Base-by-base conservation (phyloP, 805 yeast genomes). In the Saccharomycopsis selenospora region DNA sequence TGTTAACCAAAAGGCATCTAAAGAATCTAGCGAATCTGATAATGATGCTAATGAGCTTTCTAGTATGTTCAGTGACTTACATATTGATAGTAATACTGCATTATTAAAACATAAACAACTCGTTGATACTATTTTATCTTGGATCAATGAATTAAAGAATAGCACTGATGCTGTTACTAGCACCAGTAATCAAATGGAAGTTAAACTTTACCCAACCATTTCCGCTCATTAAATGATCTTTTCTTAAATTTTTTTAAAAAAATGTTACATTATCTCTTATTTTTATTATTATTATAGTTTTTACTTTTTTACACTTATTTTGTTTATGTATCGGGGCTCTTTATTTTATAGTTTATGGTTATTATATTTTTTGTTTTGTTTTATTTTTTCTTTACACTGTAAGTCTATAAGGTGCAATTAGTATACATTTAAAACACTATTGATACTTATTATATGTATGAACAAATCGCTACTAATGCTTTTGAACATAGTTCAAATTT, bases 1-100 rank as follows among this genome's bases (percentile, higher is more conserved):
- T 27, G 60, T 66, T 36, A 60, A 58, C 40, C 73, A 69, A 51
- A 67, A 61, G 57, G 40, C 65, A 4, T 48, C 61, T 11, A 51
- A 55, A 4, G 52, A 41, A 7, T 26, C 7, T 7, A 24, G 5
- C 8, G 24, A 43, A 40, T 36, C 20, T 4, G 47, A 2, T 10
- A 42, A 36, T 22, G 41, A 18, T 36, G 14, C 14, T 10, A 42
- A 26, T 5, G 36, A 42, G 20, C 11, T 47, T 7, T 14, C 29
- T 29, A 40, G 14, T n/a, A 25, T 47, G 54, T 13, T 40, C 5
- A 28, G 26, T 10, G 33, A 44, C 22, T 44, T 50, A 40, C 18
- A 18, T 28, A 22, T 40, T 3, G 24, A 20, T 24, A 30, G 11
- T 2, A 17, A 26, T 3, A 23, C 22, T n/a, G 27, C 36, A 11